Evolutionary conservation across 768 basidiomycete species (phyloP).

Genomic region (Nevesoporus exiguus): DNA sequence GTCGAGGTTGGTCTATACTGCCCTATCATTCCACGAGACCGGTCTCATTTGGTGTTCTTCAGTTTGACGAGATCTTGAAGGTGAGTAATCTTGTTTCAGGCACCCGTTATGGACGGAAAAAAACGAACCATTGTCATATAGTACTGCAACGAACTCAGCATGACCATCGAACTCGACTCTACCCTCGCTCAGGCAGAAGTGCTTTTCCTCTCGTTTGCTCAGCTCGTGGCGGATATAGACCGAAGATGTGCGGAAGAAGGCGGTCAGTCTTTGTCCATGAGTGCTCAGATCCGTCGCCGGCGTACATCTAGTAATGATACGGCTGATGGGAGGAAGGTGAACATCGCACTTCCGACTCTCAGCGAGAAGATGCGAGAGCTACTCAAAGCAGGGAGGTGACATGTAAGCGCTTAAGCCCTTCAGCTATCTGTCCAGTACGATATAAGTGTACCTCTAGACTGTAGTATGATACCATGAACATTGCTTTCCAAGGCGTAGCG

Average conservation of each 20-base stretch:
- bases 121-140: slow-evolving; percentile 25
- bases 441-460: slow-evolving; percentile 6
- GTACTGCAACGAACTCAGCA: slow-evolving; percentile 94
- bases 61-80: slow-evolving; percentile 59
- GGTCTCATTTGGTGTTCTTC: slow-evolving; percentile 5
- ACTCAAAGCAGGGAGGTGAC: slow-evolving; percentile 44
- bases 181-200: slow-evolving; percentile 97
- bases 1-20: slow-evolving; percentile 65
- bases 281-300: slow-evolving; percentile 35
- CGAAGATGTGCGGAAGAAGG: slow-evolving; percentile 63
- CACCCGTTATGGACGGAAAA: background rate
- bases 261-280: slow-evolving; percentile 15
- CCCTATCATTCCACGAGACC: background rate
- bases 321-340: slow-evolving; percentile 21
- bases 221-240: slow-evolving; percentile 87
- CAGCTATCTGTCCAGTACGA: slow-evolving; percentile 1
- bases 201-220: slow-evolving; percentile 87
- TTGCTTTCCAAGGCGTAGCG: background rate
- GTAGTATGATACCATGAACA: slow-evolving; percentile 17
- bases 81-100: slow-evolving; percentile 11
- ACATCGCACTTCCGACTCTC: slow-evolving; percentile 44
- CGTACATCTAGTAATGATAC: slow-evolving; percentile 9
- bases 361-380: slow-evolving; percentile 63
- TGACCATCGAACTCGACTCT: slow-evolving; percentile 95
- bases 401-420: background rate